Base-by-base conservation (phyloP, 1,284 basidiomycete genomes). In the Heterobasidion occidentale region DNA sequence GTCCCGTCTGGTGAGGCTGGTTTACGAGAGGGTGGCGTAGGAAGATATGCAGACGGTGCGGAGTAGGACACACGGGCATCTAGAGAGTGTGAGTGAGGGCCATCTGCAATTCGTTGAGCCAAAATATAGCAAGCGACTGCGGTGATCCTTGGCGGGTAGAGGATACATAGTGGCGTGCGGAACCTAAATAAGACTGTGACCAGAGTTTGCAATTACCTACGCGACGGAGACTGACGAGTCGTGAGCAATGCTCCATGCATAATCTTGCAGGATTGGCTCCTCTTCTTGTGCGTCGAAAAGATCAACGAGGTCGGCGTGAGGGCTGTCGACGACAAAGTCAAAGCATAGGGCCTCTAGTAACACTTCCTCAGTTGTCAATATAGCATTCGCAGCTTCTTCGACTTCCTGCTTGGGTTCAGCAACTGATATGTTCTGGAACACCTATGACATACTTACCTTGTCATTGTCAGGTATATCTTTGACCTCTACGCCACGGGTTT, bases 291-390 rank as follows among this genome's bases (percentile, higher is more conserved):
- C 71, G 54, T 83, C 79, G 65, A 85, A 87, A 19, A 86, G 73
- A 63, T 84, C 84, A 47, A 84, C 82, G 46, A 94, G 74, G 52
- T 87, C 77, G 27, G 83, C 80, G 65, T 94, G 93, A 19, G 93
- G 91, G 62, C 86, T 92, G 59, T 85, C 83, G 19, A 94, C 83
- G 38, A 87, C 81, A 66, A 95, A 88, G 70, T 97, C 94, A 67
- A 97, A 97, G 72, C 93, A 96, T 5, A 97, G 76, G 0, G 90
- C 88, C 64, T 94, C 93, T 7, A 97, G 76, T 0, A 94, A 76
- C 19, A 85, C 80, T 72, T 95, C 92, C 68, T 97, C 94, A 1
- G 84, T 85, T 19, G 82, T 71, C 1, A 96, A 73, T 53, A 97
- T 93, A 1, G 79, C 77, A 50, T 77, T 73, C 68, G 89, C 89